These are phyloP conservation scores for Eremochloa ophiuroides DNA, from an alignment of 176 grass and related monocot species.

Conservation along the genomic window DNA sequence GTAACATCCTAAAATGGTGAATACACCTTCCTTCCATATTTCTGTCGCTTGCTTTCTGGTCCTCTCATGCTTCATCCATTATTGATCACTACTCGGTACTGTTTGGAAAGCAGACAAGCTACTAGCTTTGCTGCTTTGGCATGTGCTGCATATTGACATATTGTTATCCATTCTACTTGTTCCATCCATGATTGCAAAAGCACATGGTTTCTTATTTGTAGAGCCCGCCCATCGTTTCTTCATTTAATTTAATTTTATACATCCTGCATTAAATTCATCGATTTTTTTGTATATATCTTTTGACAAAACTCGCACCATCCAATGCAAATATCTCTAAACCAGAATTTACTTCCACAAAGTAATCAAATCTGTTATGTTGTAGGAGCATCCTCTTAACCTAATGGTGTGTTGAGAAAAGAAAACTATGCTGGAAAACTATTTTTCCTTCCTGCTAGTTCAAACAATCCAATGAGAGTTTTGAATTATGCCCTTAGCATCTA, in stretches of 20 bases:
- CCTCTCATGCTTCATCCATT: neutral
- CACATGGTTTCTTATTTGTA: neutral
- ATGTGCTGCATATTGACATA: neutral
- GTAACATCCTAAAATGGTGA: neutral
- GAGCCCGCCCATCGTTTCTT: neutral
- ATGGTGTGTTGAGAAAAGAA: neutral
- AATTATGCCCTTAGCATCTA: neutral
- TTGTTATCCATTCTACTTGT: neutral
- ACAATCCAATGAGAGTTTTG: neutral
- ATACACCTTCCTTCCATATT: neutral
- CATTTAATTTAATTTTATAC: neutral
- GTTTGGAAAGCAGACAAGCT: neutral
- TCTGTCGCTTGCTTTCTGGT: slow-evolving; percentile 8
- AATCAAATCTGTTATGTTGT: too few species aligned
- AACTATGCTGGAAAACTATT: neutral
- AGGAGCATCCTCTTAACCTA: neutral
- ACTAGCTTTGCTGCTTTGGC: neutral
- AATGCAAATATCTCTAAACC: too few species aligned
- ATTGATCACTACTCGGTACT: neutral
- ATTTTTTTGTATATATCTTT: neutral
- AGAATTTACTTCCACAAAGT: too few species aligned
- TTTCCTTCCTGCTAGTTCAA: neutral
- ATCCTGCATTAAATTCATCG: neutral
- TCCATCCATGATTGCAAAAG: neutral
- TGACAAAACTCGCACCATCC: neutral